Conservation (phyloP, 75 land plant genomes). For the Picea sitchensis region DNA sequence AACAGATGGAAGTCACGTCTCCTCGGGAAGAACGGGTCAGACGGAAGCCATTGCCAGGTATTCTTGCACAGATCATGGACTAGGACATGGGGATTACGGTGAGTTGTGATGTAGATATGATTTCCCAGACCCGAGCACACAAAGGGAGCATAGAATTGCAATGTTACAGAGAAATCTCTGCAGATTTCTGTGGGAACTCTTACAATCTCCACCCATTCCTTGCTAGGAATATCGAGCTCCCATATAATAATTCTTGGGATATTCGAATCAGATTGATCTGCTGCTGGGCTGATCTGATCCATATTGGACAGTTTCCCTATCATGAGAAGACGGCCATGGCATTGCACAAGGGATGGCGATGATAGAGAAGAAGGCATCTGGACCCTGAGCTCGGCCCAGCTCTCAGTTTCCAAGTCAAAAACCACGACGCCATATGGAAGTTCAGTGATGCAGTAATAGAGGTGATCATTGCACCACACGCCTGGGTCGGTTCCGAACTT, state of each 20-base stretch:
- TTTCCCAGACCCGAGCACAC: constrained; percentile 22
- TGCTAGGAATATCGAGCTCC: constrained; percentile 9
- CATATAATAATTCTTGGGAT: background rate
- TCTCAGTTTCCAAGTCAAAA: constrained; percentile 10
- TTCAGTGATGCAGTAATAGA: constrained; percentile 30
- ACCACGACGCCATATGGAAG: constrained; percentile 35
- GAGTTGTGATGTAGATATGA: constrained; percentile 21
- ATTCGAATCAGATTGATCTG: background rate
- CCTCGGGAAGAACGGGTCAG: constrained; percentile 24
- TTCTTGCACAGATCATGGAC: constrained; percentile 14
- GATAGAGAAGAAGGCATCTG: constrained; percentile 27
- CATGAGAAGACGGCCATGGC: constrained; percentile 29
- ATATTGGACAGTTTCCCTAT: constrained; percentile 14
- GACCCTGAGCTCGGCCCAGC: constrained; percentile 31
- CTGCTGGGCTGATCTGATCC: too few relatives aligned
- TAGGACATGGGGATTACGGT: constrained; percentile 16
- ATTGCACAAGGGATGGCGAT: constrained; percentile 31
- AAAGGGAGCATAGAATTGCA: constrained; percentile 19
- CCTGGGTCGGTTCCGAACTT: constrained; percentile 40
- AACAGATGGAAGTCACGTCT: constrained; percentile 24
- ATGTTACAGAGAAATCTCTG: constrained; percentile 8
- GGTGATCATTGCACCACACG: constrained; percentile 20
- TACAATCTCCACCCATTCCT: constrained; percentile 17
- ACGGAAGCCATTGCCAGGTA: constrained; percentile 26
- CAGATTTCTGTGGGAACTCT: constrained; percentile 15